Percentiles rank a stretch among this genome's conserved stretches.
These are phyloP conservation scores for Pleurotus ostreatus DNA, from an alignment of 768 basidiomycete genomes.

Conservation along the genomic window DNA sequence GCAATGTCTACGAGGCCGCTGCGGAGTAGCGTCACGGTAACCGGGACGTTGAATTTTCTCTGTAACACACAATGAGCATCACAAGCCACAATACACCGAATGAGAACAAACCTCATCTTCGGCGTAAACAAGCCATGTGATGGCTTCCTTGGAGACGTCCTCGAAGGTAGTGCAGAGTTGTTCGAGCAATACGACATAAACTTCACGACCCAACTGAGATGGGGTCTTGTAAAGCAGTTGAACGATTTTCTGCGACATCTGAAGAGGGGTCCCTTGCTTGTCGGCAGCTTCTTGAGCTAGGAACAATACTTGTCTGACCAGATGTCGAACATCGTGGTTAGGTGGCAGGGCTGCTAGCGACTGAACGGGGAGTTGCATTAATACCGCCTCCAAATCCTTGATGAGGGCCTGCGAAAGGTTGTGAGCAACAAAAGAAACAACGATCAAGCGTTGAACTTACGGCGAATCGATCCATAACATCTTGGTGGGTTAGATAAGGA, in stretches of 20 bases:
- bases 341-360: conserved; percentile 69
- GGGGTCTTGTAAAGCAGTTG: conserved; percentile 90
- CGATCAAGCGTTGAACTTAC: conserved; percentile 34
- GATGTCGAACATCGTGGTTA: conserved; percentile 82
- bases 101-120: conserved; percentile 79
- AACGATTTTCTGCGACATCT: conserved; percentile 96
- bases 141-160: conserved; percentile 94
- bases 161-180: conserved; percentile 86
- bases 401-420: conserved; percentile 29
- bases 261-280: conserved; percentile 80
- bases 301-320: conserved; percentile 78
- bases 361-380: conserved; percentile 70
- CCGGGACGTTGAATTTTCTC: conserved; percentile 96
- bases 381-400: conserved; percentile 75
- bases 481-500: conserved; percentile 59
- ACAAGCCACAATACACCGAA: background rate
- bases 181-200: conserved; percentile 86
- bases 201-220: conserved; percentile 83
- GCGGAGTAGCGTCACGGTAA: conserved; percentile 84
- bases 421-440: background rate
- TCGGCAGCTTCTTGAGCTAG: conserved; percentile 79
- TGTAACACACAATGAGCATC: conserved; percentile 23
- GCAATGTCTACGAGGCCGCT: conserved; percentile 74
- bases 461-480: conserved; percentile 86
- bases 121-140: conserved; percentile 93